phyloP scores from a whole-genome alignment of 768 basidiomycete species.

The Kondoa subrosea region DNA sequence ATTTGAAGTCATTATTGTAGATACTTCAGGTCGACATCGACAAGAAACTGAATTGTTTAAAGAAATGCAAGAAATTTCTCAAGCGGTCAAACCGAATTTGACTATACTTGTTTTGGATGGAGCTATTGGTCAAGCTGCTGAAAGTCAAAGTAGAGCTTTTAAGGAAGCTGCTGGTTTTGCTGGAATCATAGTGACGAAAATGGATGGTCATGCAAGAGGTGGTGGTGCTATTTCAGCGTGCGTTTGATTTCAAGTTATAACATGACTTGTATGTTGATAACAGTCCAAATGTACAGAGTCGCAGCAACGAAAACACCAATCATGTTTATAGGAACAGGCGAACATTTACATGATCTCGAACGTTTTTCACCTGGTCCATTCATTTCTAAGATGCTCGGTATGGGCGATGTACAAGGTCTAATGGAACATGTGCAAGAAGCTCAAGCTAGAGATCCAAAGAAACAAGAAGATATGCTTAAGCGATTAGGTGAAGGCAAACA shows the following conservation, averaged over 20 bases:
- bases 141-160: slow-evolving; percentile 88
- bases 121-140: slow-evolving; percentile 96
- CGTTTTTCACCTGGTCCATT: slow-evolving; percentile 91
- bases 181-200: slow-evolving; percentile 97
- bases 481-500: slow-evolving; percentile 84
- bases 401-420: slow-evolving; percentile 90
- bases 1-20: slow-evolving; percentile 96
- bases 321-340: slow-evolving; percentile 93
- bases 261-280: not conserved
- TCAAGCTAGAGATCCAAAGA: slow-evolving; percentile 50
- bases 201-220: slow-evolving; percentile 98
- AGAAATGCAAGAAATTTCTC: slow-evolving; percentile 93
- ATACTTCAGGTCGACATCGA: slow-evolving; percentile 91
- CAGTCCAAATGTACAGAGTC: slow-evolving; percentile 43
- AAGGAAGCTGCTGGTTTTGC: slow-evolving; percentile 96
- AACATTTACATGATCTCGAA: slow-evolving; percentile 93
- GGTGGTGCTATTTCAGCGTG: slow-evolving; percentile 98
- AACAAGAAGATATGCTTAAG: slow-evolving; percentile 95
- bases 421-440: slow-evolving; percentile 98
- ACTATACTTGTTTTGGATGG: slow-evolving; percentile 90
- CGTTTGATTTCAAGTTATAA: slow-evolving; percentile 31
- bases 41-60: slow-evolving; percentile 91
- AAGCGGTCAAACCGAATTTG: slow-evolving; percentile 89
- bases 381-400: slow-evolving; percentile 83
- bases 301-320: slow-evolving; percentile 98